Conservation (phyloP, 208 protist species). For the Phytomonas francai region DNA sequence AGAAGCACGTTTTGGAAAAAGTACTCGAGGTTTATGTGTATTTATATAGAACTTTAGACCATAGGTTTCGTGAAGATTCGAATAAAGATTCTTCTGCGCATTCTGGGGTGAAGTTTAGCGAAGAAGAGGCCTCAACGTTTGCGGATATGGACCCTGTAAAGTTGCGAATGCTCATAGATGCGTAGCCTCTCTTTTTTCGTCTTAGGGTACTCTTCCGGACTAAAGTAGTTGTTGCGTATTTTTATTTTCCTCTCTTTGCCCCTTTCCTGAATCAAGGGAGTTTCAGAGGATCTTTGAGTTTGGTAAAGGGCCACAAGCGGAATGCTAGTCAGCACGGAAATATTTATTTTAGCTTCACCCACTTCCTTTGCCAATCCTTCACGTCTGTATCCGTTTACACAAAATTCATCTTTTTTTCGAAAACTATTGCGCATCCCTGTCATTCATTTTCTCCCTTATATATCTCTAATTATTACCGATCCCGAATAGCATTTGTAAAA, state of each 20-base stretch:
- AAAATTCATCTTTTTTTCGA: too few species aligned
- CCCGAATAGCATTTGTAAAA: too few species aligned
- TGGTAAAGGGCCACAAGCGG: too few species aligned
- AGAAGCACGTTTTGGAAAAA: constrained; percentile 16
- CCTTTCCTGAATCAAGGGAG: neutral
- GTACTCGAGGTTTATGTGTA: neutral
- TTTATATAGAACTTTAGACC: neutral
- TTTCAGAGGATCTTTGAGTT: neutral
- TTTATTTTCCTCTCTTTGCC: neutral
- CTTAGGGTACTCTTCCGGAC: neutral
- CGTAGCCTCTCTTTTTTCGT: neutral
- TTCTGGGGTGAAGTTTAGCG: neutral
- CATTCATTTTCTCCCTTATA: too few species aligned
- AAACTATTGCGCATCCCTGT: too few species aligned
- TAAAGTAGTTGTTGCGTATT: neutral
- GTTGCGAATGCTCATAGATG: neutral
- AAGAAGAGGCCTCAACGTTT: neutral
- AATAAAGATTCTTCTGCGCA: too few species aligned
- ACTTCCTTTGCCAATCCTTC: too few species aligned
- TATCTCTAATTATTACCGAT: too few species aligned
- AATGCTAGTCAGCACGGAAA: too few species aligned
- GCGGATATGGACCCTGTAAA: neutral
- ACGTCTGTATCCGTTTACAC: too few species aligned
- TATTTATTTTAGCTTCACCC: too few species aligned
- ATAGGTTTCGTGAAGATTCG: too few species aligned